Percentiles rank a stretch among this genome's conserved stretches.
Evolutionary conservation across 2,329 filamentous ascomycete genomes (phyloP).

Genomic region (Thielaviopsis musarum): DNA sequence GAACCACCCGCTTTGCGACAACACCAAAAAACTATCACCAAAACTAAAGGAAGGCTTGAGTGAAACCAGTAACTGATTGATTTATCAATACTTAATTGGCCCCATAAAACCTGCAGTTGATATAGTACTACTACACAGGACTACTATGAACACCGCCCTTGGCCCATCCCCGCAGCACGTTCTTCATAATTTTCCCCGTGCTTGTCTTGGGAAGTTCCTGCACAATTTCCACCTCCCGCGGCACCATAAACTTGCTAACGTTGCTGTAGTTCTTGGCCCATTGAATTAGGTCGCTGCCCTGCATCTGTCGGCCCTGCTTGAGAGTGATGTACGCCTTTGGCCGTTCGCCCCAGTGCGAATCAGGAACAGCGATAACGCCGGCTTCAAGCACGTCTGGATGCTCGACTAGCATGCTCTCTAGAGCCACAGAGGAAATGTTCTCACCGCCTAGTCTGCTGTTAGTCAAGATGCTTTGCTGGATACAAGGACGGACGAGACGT

Average conservation of each 20-base stretch:
- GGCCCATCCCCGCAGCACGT: conserved; percentile 75
- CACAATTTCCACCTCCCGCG: conserved; percentile 59
- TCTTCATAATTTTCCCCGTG: conserved; percentile 95
- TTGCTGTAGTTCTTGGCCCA: conserved; percentile 71
- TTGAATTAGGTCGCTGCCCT: conserved; percentile 49
- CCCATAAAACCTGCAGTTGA: too few species aligned
- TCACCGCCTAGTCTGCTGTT: conserved; percentile 51
- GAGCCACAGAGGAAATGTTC: conserved; percentile 86
- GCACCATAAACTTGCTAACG: conserved; percentile 85
- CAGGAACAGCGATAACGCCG: conserved; percentile 72
- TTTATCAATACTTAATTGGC: too few species aligned
- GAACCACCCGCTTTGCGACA: too few species aligned
- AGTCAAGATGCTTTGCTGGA: not conserved
- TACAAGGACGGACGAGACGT: conserved; percentile 16
- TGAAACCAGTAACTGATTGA: too few species aligned
- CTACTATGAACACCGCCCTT: conserved; percentile 21
- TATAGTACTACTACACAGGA: too few species aligned
- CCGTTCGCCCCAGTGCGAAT: conserved; percentile 89
- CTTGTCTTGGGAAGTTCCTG: conserved; percentile 85
- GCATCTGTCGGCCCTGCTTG: conserved; percentile 43
- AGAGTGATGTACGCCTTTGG: conserved; percentile 86
- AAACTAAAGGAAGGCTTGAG: too few species aligned
- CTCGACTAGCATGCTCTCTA: conserved; percentile 76
- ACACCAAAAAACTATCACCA: too few species aligned
- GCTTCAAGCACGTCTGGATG: conserved; percentile 85